These are phyloP conservation scores for Stephanodiscus triporus DNA, from an alignment of 108 stramenopile genomes.

Conservation along the genomic window DNA sequence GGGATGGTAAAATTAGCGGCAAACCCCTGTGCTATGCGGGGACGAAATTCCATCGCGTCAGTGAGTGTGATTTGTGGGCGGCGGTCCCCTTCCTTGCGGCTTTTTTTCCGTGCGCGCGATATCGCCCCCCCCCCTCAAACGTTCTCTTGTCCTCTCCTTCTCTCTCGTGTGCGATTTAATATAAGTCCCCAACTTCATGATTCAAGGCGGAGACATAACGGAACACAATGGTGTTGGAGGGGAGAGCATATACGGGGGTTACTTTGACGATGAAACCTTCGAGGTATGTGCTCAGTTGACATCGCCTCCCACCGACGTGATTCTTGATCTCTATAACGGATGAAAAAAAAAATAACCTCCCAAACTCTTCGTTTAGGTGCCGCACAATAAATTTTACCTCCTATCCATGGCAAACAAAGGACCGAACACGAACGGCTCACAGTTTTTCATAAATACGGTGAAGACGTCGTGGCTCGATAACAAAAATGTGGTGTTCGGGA, in stretches of 20 bases:
- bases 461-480: constrained; percentile 92
- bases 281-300: too few species aligned
- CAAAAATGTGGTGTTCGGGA: constrained; percentile 81
- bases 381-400: constrained; percentile 84
- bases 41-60: constrained; percentile 71
- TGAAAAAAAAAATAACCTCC: background rate
- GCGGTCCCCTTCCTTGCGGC: too few species aligned
- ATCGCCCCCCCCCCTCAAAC: too few species aligned
- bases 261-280: constrained; percentile 90
- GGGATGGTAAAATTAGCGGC: constrained; percentile 70
- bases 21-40: constrained; percentile 79
- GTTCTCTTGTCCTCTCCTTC: background rate
- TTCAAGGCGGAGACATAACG: constrained; percentile 92
- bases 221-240: constrained; percentile 94
- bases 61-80: constrained; percentile 18
- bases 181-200: constrained; percentile 91
- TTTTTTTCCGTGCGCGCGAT: background rate
- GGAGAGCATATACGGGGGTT: constrained; percentile 87
- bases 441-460: constrained; percentile 90
- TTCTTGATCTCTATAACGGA: background rate
- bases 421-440: constrained; percentile 79
- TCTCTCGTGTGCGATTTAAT: background rate
- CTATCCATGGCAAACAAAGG: constrained; percentile 82
- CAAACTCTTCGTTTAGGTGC: constrained; percentile 62
- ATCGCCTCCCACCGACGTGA: too few species aligned